Evolutionary conservation across 306 rosid genomes (phyloP).

Genomic region (Dryas alaskensis): DNA sequence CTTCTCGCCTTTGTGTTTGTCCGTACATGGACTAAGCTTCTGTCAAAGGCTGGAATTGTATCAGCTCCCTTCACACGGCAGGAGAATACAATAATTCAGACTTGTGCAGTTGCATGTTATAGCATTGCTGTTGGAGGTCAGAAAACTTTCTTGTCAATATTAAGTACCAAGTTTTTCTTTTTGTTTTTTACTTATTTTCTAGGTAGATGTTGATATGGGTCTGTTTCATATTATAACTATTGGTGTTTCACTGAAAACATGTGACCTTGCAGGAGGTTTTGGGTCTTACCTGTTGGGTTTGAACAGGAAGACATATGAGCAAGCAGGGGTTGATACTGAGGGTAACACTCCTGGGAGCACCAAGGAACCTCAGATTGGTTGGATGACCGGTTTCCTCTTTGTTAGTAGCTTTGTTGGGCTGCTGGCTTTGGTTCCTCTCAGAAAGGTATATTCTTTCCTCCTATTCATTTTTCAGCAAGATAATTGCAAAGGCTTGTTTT

Average conservation of each 20-base stretch:
- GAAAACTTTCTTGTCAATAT: background rate
- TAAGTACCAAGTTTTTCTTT: background rate
- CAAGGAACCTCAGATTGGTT: constrained; percentile 84
- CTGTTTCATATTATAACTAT: background rate
- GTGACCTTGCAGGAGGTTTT: constrained; percentile 76
- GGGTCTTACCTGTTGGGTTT: constrained; percentile 92
- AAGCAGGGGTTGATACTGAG: constrained; percentile 72
- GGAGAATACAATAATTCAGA: constrained; percentile 90
- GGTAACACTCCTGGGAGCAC: constrained; percentile 79
- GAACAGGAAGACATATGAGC: constrained; percentile 71
- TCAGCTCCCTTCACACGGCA: constrained; percentile 84
- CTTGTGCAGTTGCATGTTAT: constrained; percentile 97
- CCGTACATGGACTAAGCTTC: constrained; percentile 72
- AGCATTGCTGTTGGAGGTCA: constrained; percentile 93
- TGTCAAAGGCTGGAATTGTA: constrained; percentile 70
- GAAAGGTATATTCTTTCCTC: constrained; percentile 60
- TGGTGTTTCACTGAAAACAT: constrained; percentile 9
- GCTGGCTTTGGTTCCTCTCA: constrained; percentile 84
- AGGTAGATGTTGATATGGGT: background rate
- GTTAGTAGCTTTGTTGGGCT: constrained; percentile 91
- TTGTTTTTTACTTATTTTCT: background rate
- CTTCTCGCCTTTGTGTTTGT: constrained; percentile 90
- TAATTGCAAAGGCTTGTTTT: background rate
- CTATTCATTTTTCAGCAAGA: background rate
- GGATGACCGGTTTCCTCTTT: constrained; percentile 94